Conservation (phyloP, 176 grass and related monocot species). For the Rhynchospora pubera region DNA sequence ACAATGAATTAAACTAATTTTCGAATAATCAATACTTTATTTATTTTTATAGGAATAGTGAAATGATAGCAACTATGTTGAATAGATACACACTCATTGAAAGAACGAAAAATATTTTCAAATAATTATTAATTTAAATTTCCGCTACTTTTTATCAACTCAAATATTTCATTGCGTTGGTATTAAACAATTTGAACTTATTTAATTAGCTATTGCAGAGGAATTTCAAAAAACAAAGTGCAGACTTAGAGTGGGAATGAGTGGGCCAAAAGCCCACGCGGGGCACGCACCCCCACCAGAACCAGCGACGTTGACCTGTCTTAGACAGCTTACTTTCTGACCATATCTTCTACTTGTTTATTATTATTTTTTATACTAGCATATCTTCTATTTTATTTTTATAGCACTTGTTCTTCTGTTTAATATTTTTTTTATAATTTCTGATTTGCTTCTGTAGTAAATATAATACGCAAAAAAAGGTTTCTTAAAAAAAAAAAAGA, state of each 20-base stretch:
- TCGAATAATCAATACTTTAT: too few relatives aligned
- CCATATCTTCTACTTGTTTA: constrained; percentile 15
- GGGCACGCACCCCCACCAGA: constrained; percentile 15
- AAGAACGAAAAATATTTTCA: too few relatives aligned
- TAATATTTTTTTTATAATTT: neutral
- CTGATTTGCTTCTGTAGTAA: neutral
- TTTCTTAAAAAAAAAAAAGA: too few relatives aligned
- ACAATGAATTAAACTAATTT: too few relatives aligned
- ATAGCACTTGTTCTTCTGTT: neutral
- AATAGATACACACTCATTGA: too few relatives aligned
- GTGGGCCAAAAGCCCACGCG: constrained; percentile 20
- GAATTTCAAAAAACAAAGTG: neutral
- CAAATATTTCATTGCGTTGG: too few relatives aligned
- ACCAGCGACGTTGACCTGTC: constrained; percentile 12
- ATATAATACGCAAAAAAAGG: neutral
- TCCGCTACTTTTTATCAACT: too few relatives aligned
- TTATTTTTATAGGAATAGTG: too few relatives aligned
- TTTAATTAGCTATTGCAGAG: neutral
- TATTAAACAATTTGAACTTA: too few relatives aligned
- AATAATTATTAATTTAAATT: too few relatives aligned
- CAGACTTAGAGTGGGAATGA: neutral
- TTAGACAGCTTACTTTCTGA: constrained; percentile 16
- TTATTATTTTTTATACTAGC: neutral
- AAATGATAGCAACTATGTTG: too few relatives aligned
- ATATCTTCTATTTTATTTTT: neutral